Evolutionary conservation across 257 asterid genomes (phyloP).

Genomic region (Solanum phureja): DNA sequence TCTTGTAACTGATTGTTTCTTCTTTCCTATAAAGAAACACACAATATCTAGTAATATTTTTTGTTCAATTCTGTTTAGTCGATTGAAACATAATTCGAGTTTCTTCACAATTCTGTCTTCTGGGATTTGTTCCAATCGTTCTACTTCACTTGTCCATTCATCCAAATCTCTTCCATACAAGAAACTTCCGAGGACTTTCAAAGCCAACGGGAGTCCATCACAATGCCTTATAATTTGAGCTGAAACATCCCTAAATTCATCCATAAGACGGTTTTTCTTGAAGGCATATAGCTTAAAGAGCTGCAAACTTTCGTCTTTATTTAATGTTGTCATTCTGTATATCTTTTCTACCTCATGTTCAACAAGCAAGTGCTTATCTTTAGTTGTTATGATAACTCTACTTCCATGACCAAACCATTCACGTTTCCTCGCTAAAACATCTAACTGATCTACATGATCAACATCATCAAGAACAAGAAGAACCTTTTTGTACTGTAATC

Average conservation of each 20-base stretch:
- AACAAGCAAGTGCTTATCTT: background rate
- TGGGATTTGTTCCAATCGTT: background rate
- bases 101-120: background rate
- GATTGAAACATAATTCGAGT: background rate
- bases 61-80: background rate
- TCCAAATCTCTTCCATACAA: background rate
- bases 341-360: background rate
- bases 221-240: background rate
- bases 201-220: conserved; percentile 4
- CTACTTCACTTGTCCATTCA: background rate
- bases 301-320: background rate
- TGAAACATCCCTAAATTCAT: background rate
- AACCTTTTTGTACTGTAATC: background rate
- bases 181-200: background rate
- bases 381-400: conserved; percentile 5
- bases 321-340: background rate
- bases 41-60: conserved; percentile 2
- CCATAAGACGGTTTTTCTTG: background rate
- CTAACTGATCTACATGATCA: background rate
- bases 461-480: background rate
- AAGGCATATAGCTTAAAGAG: background rate
- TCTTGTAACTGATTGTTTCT: background rate
- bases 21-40: background rate
- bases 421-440: background rate
- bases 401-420: conserved; percentile 4